These are phyloP conservation scores for Taphrina wiesneri DNA, from an alignment of 1,139 yeast species.

Conservation along the genomic window DNA sequence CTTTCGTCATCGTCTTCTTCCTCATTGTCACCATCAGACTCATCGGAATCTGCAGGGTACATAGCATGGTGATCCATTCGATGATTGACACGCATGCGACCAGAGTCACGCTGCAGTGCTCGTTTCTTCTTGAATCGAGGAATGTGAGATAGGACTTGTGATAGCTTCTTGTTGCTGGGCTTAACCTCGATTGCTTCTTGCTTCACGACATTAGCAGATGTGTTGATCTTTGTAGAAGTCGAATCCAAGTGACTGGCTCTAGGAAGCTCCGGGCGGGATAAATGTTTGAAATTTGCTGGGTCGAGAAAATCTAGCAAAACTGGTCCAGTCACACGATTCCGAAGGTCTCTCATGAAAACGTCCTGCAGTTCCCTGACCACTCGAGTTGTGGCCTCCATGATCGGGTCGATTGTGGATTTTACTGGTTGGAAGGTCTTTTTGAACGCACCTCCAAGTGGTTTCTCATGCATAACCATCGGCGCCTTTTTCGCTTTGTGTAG, in stretches of 20 bases:
- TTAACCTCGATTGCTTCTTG: background rate
- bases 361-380: constrained; percentile 65
- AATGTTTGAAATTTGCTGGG: constrained; percentile 59
- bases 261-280: background rate
- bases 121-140: constrained; percentile 28
- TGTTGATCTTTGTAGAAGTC: background rate
- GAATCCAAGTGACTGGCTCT: background rate
- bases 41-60: constrained; percentile 1
- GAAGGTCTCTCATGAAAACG: constrained; percentile 67
- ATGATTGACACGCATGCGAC: constrained; percentile 27
- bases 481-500: constrained; percentile 46
- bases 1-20: constrained; percentile 5
- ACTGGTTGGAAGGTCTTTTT: constrained; percentile 44
- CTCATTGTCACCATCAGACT: background rate
- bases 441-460: constrained; percentile 29
- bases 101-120: background rate
- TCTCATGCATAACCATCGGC: background rate
- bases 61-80: constrained; percentile 22
- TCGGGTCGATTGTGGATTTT: constrained; percentile 45
- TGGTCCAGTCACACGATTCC: constrained; percentile 75
- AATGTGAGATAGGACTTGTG: constrained; percentile 14
- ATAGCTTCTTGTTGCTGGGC: constrained; percentile 3
- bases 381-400: constrained; percentile 61
- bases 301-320: constrained; percentile 62
- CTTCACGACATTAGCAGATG: background rate